Conservation (phyloP, 768 basidiomycete species). For the Termitomyces sp. region DNA sequence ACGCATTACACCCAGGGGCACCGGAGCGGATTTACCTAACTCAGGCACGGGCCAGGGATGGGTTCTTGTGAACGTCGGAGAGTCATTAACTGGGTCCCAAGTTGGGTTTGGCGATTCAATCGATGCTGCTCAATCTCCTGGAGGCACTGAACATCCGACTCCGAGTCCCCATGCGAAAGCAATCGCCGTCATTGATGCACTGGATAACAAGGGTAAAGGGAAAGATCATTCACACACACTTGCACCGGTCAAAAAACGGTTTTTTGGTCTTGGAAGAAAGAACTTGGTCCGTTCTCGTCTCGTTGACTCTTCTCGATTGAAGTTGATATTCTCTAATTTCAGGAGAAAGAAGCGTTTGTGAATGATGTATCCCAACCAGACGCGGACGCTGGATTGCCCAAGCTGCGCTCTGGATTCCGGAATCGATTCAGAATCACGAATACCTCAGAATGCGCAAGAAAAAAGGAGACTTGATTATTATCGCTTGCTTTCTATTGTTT, state of each 20-base stretch:
- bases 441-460: constrained; percentile 31
- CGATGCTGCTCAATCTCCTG: neutral
- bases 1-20: constrained; percentile 1
- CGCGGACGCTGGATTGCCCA: constrained; percentile 1
- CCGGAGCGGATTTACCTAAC: constrained; percentile 1
- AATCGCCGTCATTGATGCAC: constrained; percentile 54
- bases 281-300: constrained; percentile 27
- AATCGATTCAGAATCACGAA: constrained; percentile 27
- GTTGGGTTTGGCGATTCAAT: neutral
- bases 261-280: constrained; percentile 34
- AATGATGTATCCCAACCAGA: neutral
- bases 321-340: neutral
- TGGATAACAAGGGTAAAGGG: constrained; percentile 42
- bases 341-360: neutral
- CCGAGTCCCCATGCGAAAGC: constrained; percentile 46
- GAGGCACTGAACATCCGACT: neutral
- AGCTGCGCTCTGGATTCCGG: constrained; percentile 24
- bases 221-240: constrained; percentile 15
- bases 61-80: constrained; percentile 62
- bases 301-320: neutral
- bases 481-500: neutral
- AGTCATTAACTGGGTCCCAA: constrained; percentile 13
- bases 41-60: constrained; percentile 46
- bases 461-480: no score
- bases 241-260: constrained; percentile 18